phyloP scores from a whole-genome alignment of 352 stramenopile species.

The Globisporangium solare region DNA sequence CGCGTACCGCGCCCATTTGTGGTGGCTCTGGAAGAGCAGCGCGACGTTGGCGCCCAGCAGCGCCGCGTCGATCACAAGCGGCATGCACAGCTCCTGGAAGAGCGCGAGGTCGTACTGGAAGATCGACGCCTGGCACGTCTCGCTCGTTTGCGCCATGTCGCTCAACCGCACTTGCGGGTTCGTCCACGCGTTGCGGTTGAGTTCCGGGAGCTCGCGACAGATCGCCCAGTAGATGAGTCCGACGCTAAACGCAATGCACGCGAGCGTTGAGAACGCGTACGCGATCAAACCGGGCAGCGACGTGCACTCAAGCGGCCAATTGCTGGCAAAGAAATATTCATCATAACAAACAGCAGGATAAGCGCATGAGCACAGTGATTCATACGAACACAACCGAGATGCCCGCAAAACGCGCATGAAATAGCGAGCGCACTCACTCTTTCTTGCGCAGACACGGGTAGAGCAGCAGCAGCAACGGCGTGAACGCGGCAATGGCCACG shows the following conservation, averaged over 20 bases:
- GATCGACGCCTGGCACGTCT: slow-evolving; percentile 39
- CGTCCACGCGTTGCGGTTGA: slow-evolving; percentile 29
- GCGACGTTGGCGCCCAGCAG: slow-evolving; percentile 35
- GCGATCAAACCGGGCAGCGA: slow-evolving; percentile 47
- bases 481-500: slow-evolving; percentile 35
- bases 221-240: slow-evolving; percentile 56
- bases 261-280: slow-evolving; percentile 39
- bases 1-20: slow-evolving; percentile 43
- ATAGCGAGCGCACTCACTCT: slow-evolving; percentile 42
- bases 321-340: slow-evolving; percentile 24
- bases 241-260: slow-evolving; percentile 38
- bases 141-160: slow-evolving; percentile 27
- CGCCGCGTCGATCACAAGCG: slow-evolving; percentile 38
- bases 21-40: slow-evolving; percentile 54
- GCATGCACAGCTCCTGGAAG: slow-evolving; percentile 53
- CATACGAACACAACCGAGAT: too few species aligned
- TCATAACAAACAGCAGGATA: slow-evolving; percentile 5
- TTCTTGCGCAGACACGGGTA: slow-evolving; percentile 50
- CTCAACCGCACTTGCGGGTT: slow-evolving; percentile 35
- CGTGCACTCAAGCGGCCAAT: slow-evolving; percentile 64
- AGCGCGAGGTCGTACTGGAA: slow-evolving; percentile 39
- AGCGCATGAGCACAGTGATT: neutral
- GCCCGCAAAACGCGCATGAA: neutral
- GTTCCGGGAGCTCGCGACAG: slow-evolving; percentile 53
- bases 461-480: slow-evolving; percentile 56